These are phyloP conservation scores for Fusarium chuoi DNA, from an alignment of 2,329 filamentous ascomycete species.

Conservation along the genomic window DNA sequence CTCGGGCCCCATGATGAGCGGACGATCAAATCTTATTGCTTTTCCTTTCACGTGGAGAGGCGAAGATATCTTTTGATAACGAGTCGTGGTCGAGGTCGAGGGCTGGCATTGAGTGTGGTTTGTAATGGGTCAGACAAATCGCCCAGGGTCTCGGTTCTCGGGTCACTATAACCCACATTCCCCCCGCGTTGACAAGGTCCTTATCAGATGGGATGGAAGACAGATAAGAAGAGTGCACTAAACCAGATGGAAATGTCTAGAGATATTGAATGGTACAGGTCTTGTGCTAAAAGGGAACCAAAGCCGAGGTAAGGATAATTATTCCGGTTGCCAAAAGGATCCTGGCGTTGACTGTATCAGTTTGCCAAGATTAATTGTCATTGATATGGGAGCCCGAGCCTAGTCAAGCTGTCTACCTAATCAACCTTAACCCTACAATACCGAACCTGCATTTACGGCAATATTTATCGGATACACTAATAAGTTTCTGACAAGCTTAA, in stretches of 20 bases:
- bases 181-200: slow-evolving; percentile 17
- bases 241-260: background rate
- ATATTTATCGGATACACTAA: background rate
- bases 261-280: background rate
- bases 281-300: background rate
- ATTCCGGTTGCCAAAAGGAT: background rate
- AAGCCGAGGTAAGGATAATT: background rate
- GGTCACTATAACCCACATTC: slow-evolving; percentile 4
- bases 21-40: slow-evolving; percentile 10
- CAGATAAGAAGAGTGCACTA: background rate
- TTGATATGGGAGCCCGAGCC: background rate
- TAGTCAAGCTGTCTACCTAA: background rate
- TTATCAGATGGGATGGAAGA: slow-evolving; percentile 51
- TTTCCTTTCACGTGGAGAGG: slow-evolving; percentile 14
- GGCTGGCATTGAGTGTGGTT: slow-evolving; percentile 9
- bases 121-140: slow-evolving; percentile 38
- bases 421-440: background rate
- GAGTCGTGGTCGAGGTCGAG: background rate
- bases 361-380: background rate
- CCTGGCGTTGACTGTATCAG: background rate
- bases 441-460: background rate
- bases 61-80: slow-evolving; percentile 16
- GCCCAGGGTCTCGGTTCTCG: background rate
- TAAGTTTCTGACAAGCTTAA: background rate
- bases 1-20: background rate